Evolutionary conservation across 2,329 filamentous ascomycete species (phyloP), one percentile per base, ranked within the genome.

Genomic region (Aspergillus clavatus): DNA sequence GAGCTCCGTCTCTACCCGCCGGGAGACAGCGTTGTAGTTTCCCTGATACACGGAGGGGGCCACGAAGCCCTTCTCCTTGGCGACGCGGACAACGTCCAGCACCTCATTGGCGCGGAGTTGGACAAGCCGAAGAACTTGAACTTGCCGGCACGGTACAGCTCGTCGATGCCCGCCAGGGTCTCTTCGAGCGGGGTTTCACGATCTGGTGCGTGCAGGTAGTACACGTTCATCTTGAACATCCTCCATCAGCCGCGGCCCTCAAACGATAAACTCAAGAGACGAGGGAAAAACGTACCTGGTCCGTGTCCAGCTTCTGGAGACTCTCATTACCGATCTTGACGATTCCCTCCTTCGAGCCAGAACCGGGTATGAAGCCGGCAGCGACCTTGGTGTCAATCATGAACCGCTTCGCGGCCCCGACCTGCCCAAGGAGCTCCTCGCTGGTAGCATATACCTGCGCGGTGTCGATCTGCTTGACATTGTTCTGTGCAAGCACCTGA

Each of bases 1-100:
- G 4, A 77, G 54, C 1, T 63, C 52, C 2, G 48, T 55, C 44
- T 78, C 75, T 2, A 54, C 46, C 11, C 59, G 58, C 6, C 75
- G 66, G 2, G 62, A 59, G 31, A 72, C 57, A 2, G 69, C 56
- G 36, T 57, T 64, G 50, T 72, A 73, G 41, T 68, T 70, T 4
- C 69, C 72, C 55, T 77, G 72, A 48, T 74, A 78, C 5, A 74
- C 71, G 0, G 60, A 59, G 0, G 74, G 75, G 10, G 69, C 51
- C 7, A 72, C 60, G 36, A 66, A 75, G 28, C 63, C 65, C 3
- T 71, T 66, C 11, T 61, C 56, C 26, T 65, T 62, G 48, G 60
- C 62, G 39, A 69, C 48, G 37, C 63, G 52, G 45, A 72, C 57
- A 1, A 71, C 55, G 18, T 69, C 62, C 40, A 70, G 56, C 0